Percentiles rank a stretch among this genome's conserved stretches.
Evolutionary conservation across 257 asterid genomes (phyloP).

Genomic region (Ophiorrhiza pumila): DNA sequence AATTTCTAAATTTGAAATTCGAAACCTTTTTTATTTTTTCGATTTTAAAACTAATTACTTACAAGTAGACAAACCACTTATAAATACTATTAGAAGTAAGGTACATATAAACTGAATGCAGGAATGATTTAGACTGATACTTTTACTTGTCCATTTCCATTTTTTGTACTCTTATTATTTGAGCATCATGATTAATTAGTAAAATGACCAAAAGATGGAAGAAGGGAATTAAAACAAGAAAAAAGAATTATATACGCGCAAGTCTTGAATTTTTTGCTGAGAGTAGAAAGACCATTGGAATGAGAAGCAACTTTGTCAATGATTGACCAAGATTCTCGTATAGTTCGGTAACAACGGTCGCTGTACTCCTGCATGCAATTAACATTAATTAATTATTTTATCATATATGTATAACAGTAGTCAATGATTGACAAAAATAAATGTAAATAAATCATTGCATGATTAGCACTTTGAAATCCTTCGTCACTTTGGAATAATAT

Average conservation of each 20-base stretch:
- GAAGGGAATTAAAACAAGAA: neutral
- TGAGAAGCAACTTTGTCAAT: constrained; percentile 57
- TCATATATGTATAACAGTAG: too few relatives aligned
- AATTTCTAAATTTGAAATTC: too few relatives aligned
- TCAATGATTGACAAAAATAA: neutral
- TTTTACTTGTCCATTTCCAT: too few relatives aligned
- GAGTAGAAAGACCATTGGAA: constrained; percentile 48
- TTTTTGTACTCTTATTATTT: too few relatives aligned
- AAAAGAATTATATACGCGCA: constrained; percentile 46
- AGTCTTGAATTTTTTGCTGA: constrained; percentile 46
- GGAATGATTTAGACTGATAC: too few relatives aligned
- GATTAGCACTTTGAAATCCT: constrained; percentile 60
- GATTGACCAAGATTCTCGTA: constrained; percentile 59
- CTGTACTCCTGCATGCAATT: constrained; percentile 56
- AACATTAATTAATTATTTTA: too few relatives aligned
- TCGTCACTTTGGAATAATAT: constrained; percentile 41
- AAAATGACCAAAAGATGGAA: neutral
- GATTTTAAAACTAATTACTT: too few relatives aligned
- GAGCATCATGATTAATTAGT: too few relatives aligned
- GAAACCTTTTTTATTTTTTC: too few relatives aligned
- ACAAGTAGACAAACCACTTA: too few relatives aligned
- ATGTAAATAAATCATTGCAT: neutral
- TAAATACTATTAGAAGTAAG: too few relatives aligned
- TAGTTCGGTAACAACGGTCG: constrained; percentile 43
- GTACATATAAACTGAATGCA: too few relatives aligned